Evolutionary conservation across 2,329 filamentous ascomycete genomes (phyloP), one percentile per base, ranked within the genome.

Genomic region (Fusarium sp.): DNA sequence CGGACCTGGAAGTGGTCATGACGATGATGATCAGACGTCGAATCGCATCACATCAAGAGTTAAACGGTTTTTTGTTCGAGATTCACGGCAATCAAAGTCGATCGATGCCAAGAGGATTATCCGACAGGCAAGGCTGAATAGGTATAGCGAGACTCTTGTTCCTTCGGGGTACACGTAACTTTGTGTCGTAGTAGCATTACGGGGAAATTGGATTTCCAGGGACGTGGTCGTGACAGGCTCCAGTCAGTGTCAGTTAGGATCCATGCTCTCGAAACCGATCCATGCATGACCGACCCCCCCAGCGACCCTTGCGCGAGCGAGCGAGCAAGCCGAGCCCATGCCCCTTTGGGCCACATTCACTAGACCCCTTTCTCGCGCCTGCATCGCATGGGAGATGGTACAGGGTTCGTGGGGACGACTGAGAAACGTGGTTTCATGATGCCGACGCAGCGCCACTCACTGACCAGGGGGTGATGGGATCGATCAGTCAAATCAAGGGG

Each of bases 401-500:
- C 61, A 64, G 54, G 66, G 66, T 50, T 66, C 61, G 33, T 38
- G 55, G 27, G 25, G 42, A 60, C 54, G 36, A 56, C 40, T 27
- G 33, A 65, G 61, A 69, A 67, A 62, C 54, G 61, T 60, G 66
- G 72, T 74, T 74, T 74, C 72, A 73, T 68, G 60, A 74, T 62
- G 63, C 58, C 54, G 61, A 62, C 51, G 53, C 18, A 57, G 61
- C 62, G 62, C 67, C 62, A 70, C 60, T 44, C 14, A 36, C 31
- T 33, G 16, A 13, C 25, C 38, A 54, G 44, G 58, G 27, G 27
- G 27, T 9, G 10, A 27, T 27, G 25, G 34, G 34, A 42, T 55
- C 58, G 57, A 58, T 36, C 38, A 40, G 38, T 42, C 11, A 42
- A 42, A 42, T 42, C 38, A 42, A 42, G 58, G 59, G 29, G 54